Percentiles rank a stretch among this genome's conserved stretches.
Evolutionary conservation across 2,329 filamentous ascomycete species (phyloP).

Genomic region (Colletotrichum horii): DNA sequence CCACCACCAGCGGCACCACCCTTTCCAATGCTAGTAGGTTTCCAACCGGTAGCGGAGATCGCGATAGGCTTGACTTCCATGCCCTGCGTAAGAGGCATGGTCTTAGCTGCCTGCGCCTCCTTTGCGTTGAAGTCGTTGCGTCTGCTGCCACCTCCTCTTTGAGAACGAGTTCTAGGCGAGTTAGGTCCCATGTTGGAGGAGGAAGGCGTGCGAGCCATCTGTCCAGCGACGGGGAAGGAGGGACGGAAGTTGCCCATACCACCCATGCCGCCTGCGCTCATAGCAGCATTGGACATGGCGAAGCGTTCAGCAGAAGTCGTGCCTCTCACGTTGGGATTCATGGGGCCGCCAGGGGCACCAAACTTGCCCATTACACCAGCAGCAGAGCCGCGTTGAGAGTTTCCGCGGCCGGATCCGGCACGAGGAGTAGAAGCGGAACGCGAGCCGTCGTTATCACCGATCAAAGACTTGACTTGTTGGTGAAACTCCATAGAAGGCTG

Average conservation of each 20-base stretch:
- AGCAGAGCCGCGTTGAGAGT: slow-evolving; percentile 56
- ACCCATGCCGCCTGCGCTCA: slow-evolving; percentile 30
- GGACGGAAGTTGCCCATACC: slow-evolving; percentile 31
- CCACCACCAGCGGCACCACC: slow-evolving; percentile 40
- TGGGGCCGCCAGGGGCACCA: slow-evolving; percentile 26
- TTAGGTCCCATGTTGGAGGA: slow-evolving; percentile 65
- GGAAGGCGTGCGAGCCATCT: slow-evolving; percentile 71
- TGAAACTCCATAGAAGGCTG: slow-evolving; percentile 96
- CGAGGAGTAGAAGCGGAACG: slow-evolving; percentile 69
- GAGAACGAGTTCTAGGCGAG: slow-evolving; percentile 73
- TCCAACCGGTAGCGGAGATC: slow-evolving; percentile 82
- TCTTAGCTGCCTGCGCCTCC: slow-evolving; percentile 77
- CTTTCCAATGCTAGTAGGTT: slow-evolving; percentile 74
- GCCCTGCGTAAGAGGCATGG: slow-evolving; percentile 89
- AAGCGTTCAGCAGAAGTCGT: slow-evolving; percentile 83
- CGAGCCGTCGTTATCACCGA: slow-evolving; percentile 76
- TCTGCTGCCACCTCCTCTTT: slow-evolving; percentile 64
- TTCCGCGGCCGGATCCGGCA: slow-evolving; percentile 54
- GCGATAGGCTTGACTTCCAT: slow-evolving; percentile 82
- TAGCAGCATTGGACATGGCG: slow-evolving; percentile 61
- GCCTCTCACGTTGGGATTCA: slow-evolving; percentile 55
- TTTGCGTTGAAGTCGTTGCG: slow-evolving; percentile 59
- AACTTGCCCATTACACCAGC: slow-evolving; percentile 76
- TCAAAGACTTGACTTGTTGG: slow-evolving; percentile 82
- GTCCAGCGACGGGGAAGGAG: slow-evolving; percentile 62